Evolutionary conservation across 495 filamentous ascomycete genomes (phyloP).

Genomic region (Penicillium waksmanii): DNA sequence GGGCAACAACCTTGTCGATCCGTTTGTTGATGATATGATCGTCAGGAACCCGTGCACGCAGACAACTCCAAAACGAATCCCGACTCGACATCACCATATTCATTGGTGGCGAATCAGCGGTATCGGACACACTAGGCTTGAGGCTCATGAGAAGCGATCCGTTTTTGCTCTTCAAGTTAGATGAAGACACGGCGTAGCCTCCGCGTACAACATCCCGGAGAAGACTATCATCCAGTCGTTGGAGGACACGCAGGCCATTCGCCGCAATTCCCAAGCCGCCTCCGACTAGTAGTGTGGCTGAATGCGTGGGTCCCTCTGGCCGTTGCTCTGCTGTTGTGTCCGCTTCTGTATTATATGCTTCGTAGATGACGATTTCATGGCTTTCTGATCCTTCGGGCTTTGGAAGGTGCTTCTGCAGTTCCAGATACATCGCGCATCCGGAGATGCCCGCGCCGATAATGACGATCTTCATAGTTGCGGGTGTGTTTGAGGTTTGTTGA

Average conservation of each 20-base stretch:
- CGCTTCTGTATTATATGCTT: constrained; percentile 38
- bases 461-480: constrained; percentile 52
- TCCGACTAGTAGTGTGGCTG: constrained; percentile 47
- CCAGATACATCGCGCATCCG: constrained; percentile 52
- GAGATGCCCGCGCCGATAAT: constrained; percentile 58
- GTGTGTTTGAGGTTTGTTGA: too few relatives aligned
- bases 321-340: constrained; percentile 26
- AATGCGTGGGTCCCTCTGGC: constrained; percentile 18
- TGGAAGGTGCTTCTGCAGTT: constrained; percentile 52
- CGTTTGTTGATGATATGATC: constrained; percentile 13
- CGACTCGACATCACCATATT: constrained; percentile 15
- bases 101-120: constrained; percentile 21
- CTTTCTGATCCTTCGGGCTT: constrained; percentile 16
- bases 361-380: constrained; percentile 44
- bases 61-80: constrained; percentile 14
- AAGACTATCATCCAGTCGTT: constrained; percentile 41
- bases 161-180: constrained; percentile 37
- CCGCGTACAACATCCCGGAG: constrained; percentile 36
- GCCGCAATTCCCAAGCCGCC: constrained; percentile 53
- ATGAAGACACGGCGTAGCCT: constrained; percentile 40
- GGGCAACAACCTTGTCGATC: constrained; percentile 1
- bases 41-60: constrained; percentile 10
- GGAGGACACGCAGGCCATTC: constrained; percentile 53
- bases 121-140: constrained; percentile 20
- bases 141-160: constrained; percentile 8